These are phyloP conservation scores for Cystobasidium slooffiae DNA, from an alignment of 1,284 basidiomycete species.

Conservation along the genomic window DNA sequence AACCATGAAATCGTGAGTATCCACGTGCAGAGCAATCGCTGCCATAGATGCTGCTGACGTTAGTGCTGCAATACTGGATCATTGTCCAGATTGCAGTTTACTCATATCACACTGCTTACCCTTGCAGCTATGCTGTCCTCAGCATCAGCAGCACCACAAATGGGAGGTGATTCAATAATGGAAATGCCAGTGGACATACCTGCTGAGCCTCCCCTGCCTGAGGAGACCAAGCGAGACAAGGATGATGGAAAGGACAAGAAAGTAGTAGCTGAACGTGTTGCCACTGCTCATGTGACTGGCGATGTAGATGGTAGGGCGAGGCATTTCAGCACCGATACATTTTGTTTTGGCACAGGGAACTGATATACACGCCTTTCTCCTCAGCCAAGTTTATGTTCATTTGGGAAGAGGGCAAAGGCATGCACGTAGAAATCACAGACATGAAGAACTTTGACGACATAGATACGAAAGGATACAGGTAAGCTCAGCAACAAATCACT, in stretches of 20 bases:
- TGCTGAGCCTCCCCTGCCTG: background rate
- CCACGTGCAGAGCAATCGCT: background rate
- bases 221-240: background rate
- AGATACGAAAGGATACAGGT: conserved; percentile 6
- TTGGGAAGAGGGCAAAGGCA: conserved; percentile 8
- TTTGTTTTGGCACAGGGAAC: background rate
- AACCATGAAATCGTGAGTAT: background rate
- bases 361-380: background rate
- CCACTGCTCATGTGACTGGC: conserved; percentile 25
- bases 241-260: too few species aligned
- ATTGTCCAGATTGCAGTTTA: background rate
- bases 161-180: background rate
- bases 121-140: conserved; percentile 6
- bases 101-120: background rate
- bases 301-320: conserved; percentile 7
- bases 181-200: background rate
- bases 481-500: background rate
- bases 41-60: background rate
- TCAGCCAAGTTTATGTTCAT: conserved; percentile 25
- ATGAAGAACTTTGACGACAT: conserved; percentile 14
- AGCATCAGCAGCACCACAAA: background rate
- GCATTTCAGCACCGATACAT: background rate
- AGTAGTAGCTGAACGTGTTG: background rate
- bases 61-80: background rate
- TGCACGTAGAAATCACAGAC: background rate